Evolutionary conservation across 805 yeast species (phyloP).

Genomic region (Kluyveromyces wickerhamii): DNA sequence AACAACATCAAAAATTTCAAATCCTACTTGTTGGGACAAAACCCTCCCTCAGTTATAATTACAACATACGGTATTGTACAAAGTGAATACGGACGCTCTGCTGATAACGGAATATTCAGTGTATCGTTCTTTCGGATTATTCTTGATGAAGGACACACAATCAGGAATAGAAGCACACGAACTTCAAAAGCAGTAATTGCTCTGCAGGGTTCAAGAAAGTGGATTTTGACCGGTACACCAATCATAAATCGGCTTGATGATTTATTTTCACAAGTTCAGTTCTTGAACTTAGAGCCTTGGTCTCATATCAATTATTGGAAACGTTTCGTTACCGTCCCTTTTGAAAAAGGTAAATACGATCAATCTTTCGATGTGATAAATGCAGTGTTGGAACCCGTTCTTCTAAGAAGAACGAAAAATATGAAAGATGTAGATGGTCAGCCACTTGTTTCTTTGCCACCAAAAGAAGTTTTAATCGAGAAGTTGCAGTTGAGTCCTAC

Average conservation of each 20-base stretch:
- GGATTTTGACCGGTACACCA: constrained; percentile 93
- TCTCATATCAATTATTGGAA: constrained; percentile 78
- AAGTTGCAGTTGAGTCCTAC: constrained; percentile 55
- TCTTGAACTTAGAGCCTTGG: constrained; percentile 84
- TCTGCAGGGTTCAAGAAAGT: constrained; percentile 54
- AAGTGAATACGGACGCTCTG: constrained; percentile 53
- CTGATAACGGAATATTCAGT: constrained; percentile 52
- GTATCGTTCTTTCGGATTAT: constrained; percentile 69
- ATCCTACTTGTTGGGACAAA: constrained; percentile 33
- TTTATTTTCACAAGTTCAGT: constrained; percentile 66
- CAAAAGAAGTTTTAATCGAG: constrained; percentile 64
- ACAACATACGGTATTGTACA: constrained; percentile 87
- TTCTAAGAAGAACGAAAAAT: constrained; percentile 76
- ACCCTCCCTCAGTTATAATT: constrained; percentile 60
- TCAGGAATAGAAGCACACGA: constrained; percentile 68
- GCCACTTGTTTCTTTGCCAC: constrained; percentile 68
- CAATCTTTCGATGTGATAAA: constrained; percentile 80
- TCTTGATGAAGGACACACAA: constrained; percentile 86
- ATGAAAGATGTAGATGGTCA: constrained; percentile 72
- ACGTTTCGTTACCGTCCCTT: constrained; percentile 74
- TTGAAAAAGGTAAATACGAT: constrained; percentile 60
- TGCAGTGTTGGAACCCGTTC: constrained; percentile 73
- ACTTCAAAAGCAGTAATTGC: constrained; percentile 73
- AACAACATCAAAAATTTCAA: constrained; percentile 47
- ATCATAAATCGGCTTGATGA: constrained; percentile 85